phyloP scores from a whole-genome alignment of 2,329 filamentous ascomycete species.

The Endothia cerciana region DNA sequence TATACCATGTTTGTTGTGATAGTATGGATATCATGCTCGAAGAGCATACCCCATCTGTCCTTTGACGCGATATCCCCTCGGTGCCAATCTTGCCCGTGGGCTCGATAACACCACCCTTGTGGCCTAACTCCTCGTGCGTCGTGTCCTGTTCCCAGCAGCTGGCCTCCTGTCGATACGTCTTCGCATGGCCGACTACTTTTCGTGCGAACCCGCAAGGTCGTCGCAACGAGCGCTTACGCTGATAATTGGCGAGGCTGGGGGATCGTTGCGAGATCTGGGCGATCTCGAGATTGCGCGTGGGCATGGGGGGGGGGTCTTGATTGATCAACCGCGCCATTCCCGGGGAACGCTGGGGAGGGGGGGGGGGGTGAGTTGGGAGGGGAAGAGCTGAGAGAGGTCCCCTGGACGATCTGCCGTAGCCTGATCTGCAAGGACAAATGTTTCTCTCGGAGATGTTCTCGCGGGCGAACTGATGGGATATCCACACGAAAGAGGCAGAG shows the following conservation, averaged over 20 bases:
- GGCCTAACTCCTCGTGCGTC: background rate
- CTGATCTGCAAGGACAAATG: slow-evolving; percentile 7
- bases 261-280: slow-evolving; percentile 29
- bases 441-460: background rate
- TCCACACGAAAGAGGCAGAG: background rate
- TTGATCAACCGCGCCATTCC: slow-evolving; percentile 8
- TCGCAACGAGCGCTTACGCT: slow-evolving; percentile 28
- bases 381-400: background rate
- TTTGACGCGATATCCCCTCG: background rate
- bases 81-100: too few species aligned
- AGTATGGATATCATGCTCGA: too few species aligned
- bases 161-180: slow-evolving; percentile 1
- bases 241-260: slow-evolving; percentile 24
- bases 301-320: slow-evolving; percentile 18
- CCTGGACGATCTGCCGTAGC: slow-evolving; percentile 18
- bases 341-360: background rate
- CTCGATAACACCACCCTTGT: background rate
- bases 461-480: background rate
- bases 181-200: slow-evolving; percentile 5
- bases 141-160: slow-evolving; percentile 6
- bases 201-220: background rate
- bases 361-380: background rate
- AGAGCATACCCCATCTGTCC: too few species aligned
- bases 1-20: too few species aligned
- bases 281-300: slow-evolving; percentile 23